Evolutionary conservation across 148 eudicot genomes (phyloP).

Genomic region (Silene conica): DNA sequence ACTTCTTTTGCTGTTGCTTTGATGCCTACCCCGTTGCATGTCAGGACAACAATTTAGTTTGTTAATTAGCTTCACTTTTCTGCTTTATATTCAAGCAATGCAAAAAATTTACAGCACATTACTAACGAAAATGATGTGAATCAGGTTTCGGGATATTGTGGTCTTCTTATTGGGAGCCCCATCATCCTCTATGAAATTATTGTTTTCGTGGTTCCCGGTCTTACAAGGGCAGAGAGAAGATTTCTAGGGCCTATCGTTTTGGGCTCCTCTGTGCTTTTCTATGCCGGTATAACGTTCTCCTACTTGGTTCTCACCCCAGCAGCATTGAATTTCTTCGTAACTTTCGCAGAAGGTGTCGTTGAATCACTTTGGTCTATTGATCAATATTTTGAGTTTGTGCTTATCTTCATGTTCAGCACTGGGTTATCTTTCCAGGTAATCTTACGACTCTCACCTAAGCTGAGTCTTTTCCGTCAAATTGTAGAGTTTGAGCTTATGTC

Average conservation of each 20-base stretch:
- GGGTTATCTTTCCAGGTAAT: constrained; percentile 96
- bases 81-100: too few relatives aligned
- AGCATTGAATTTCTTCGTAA: constrained; percentile 92
- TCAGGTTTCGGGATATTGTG: constrained; percentile 99
- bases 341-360: constrained; percentile 90
- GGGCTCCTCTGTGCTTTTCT: constrained; percentile 89
- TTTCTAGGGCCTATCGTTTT: constrained; percentile 88
- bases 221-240: constrained; percentile 78
- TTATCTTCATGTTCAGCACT: constrained; percentile 93
- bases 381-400: constrained; percentile 95
- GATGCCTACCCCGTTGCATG: background rate
- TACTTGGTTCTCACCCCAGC: constrained; percentile 95
- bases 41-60: background rate
- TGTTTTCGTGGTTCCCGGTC: constrained; percentile 90
- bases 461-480: background rate
- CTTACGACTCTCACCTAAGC: background rate
- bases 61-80: too few relatives aligned
- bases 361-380: constrained; percentile 98
- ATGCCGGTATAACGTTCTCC: constrained; percentile 79
- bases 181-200: constrained; percentile 89
- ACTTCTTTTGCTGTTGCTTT: background rate
- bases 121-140: constrained; percentile 16
- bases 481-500: background rate
- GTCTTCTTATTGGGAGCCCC: constrained; percentile 91
- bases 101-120: too few relatives aligned